These are phyloP conservation scores for Leccinum pachyderme DNA, from an alignment of 1,284 basidiomycete genomes.

Conservation along the genomic window DNA sequence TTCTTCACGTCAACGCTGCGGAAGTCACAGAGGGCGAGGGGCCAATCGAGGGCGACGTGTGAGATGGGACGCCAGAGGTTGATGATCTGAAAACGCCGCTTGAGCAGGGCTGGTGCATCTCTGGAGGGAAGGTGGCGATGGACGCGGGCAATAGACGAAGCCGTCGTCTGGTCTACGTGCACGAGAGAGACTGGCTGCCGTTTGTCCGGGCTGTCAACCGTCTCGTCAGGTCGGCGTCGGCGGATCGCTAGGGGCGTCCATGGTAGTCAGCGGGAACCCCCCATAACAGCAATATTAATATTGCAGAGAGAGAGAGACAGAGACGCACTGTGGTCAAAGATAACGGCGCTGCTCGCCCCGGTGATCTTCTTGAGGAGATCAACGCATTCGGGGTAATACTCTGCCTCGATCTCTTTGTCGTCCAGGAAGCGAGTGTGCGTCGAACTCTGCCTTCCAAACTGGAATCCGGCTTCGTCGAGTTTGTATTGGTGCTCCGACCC, in stretches of 20 bases:
- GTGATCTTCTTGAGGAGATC: conserved; percentile 52
- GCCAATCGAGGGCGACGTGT: conserved; percentile 45
- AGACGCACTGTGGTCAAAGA: conserved; percentile 56
- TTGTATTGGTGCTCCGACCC: conserved; percentile 42
- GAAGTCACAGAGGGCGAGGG: conserved; percentile 50
- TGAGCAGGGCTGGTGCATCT: conserved; percentile 40
- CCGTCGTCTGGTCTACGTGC: conserved; percentile 55
- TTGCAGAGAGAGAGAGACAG: neutral
- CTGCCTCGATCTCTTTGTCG: conserved; percentile 43
- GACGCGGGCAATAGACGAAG: conserved; percentile 48
- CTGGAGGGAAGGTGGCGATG: conserved; percentile 49
- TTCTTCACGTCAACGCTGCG: conserved; percentile 39
- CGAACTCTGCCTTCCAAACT: conserved; percentile 34
- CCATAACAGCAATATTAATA: too few species aligned
- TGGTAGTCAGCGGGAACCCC: neutral
- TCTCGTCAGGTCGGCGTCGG: conserved; percentile 40
- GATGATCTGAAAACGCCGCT: conserved; percentile 50
- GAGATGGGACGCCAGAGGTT: conserved; percentile 57
- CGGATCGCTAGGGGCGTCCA: conserved; percentile 35
- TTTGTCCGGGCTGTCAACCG: conserved; percentile 40
- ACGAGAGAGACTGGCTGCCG: conserved; percentile 51
- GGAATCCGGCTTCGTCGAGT: conserved; percentile 52
- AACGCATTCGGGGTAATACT: conserved; percentile 52
- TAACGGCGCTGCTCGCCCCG: conserved; percentile 47
- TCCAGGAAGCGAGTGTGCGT: conserved; percentile 34